phyloP scores from a whole-genome alignment of 2,329 filamentous ascomycete genomes.

The Trichoderma sp. region DNA sequence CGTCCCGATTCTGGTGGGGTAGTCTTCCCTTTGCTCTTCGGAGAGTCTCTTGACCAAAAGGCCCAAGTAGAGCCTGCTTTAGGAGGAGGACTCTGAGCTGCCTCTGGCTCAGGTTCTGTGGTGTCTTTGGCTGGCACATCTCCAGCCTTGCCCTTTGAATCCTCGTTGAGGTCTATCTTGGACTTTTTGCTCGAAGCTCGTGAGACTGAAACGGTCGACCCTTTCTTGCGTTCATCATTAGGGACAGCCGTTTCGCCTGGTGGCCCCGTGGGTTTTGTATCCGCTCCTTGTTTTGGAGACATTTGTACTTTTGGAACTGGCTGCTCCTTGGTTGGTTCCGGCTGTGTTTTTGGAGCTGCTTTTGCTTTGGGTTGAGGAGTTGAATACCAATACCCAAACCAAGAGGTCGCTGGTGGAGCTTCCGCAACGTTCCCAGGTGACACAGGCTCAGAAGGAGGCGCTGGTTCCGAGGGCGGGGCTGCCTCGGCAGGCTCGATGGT shows the following conservation, averaged over 20 bases:
- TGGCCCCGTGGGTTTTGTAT: not conserved
- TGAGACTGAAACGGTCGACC: not conserved
- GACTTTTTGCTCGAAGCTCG: not conserved
- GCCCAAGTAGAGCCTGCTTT: slow-evolving; percentile 71
- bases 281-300: not conserved
- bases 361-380: slow-evolving; percentile 25
- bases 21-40: slow-evolving; percentile 38
- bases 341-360: not conserved
- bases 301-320: not conserved
- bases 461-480: slow-evolving; percentile 27
- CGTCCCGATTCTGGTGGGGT: slow-evolving; percentile 47
- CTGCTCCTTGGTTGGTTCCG: slow-evolving; percentile 2
- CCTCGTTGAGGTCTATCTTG: slow-evolving; percentile 1
- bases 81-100: slow-evolving; percentile 39
- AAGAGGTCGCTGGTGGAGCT: slow-evolving; percentile 34
- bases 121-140: slow-evolving; percentile 49
- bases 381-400: slow-evolving; percentile 45
- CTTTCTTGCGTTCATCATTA: slow-evolving; percentile 9
- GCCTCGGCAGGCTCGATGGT: slow-evolving; percentile 15
- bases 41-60: slow-evolving; percentile 70
- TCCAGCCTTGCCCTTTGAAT: slow-evolving; percentile 36
- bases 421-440: slow-evolving; percentile 24
- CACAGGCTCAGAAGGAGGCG: slow-evolving; percentile 23
- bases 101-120: slow-evolving; percentile 30
- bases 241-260: not conserved